phyloP scores from a whole-genome alignment of 805 yeast species.

The Suhomyces sp. region DNA sequence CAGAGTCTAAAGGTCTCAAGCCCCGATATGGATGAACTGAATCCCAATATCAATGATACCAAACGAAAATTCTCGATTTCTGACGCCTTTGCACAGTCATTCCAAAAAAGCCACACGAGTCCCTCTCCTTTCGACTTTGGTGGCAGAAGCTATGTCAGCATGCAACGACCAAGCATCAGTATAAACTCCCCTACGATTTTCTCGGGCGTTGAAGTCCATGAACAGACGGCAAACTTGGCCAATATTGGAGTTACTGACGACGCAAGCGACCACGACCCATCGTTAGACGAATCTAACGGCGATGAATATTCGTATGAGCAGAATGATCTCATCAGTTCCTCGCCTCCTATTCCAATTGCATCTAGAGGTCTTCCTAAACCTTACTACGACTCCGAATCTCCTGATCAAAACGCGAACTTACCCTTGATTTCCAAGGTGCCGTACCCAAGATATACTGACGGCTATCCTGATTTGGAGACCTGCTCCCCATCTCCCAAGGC shows the following conservation, averaged over 20 bases:
- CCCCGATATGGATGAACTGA: background rate
- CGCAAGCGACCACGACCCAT: constrained; percentile 4
- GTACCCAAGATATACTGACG: constrained; percentile 7
- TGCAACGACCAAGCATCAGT: constrained; percentile 26
- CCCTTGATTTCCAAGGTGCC: constrained; percentile 13
- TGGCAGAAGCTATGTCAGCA: constrained; percentile 40
- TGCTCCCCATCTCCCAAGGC: constrained; percentile 1
- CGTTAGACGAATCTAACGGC: constrained; percentile 4
- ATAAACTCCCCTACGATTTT: constrained; percentile 44
- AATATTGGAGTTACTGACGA: constrained; percentile 50
- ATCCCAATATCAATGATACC: background rate
- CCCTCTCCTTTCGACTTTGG: constrained; percentile 29
- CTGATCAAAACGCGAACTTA: constrained; percentile 6
- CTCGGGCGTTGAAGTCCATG: constrained; percentile 50
- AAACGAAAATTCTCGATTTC: constrained; percentile 12
- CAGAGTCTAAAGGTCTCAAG: background rate
- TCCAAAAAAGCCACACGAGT: constrained; percentile 8
- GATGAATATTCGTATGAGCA: constrained; percentile 4
- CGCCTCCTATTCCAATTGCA: constrained; percentile 10
- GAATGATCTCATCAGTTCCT: constrained; percentile 1
- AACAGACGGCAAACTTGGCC: constrained; percentile 56
- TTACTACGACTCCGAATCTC: constrained; percentile 1
- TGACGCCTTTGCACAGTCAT: constrained; percentile 12
- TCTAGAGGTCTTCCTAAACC: constrained; percentile 1
- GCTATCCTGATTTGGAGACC: constrained; percentile 9